Percentiles rank a stretch among this genome's conserved stretches.
phyloP scores from a whole-genome alignment of 106 monocot genomes.

The Dendrobium officinale region DNA sequence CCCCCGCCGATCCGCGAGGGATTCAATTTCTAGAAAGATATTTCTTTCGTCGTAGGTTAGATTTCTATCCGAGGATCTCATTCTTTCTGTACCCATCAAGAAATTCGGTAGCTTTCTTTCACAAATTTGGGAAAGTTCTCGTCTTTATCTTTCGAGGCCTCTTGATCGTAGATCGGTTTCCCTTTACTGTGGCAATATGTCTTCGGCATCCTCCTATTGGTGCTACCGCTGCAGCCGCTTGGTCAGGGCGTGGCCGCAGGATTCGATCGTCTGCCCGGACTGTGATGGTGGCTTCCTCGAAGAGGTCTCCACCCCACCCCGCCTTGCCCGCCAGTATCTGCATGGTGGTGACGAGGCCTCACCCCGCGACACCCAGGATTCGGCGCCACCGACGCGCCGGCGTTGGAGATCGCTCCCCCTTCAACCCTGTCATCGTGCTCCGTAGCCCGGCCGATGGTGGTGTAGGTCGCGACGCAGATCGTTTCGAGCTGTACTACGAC shows the following conservation, averaged over 20 bases:
- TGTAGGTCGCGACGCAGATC: not conserved
- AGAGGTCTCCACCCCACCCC: constrained; percentile 21
- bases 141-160: not conserved
- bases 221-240: constrained; percentile 59
- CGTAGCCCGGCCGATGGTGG: constrained; percentile 21
- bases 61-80: not conserved
- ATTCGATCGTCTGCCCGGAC: constrained; percentile 43
- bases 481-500: constrained; percentile 70
- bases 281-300: constrained; percentile 65
- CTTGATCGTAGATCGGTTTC: not conserved
- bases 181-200: not conserved
- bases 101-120: not conserved
- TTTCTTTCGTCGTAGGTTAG: not conserved
- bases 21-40: not conserved
- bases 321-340: not conserved
- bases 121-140: not conserved
- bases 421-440: constrained; percentile 65
- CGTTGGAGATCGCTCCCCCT: constrained; percentile 31
- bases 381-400: constrained; percentile 19
- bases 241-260: constrained; percentile 26
- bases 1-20: not conserved
- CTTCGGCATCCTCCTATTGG: constrained; percentile 50
- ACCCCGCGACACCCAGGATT: constrained; percentile 3
- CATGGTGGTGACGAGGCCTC: too few species aligned
- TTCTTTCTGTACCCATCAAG: not conserved